A percentile compares a stretch with the other conserved stretches of the same genome.
Conservation (phyloP, 1,139 yeast species). For the Yamadazyma kanchanaburiensis region DNA sequence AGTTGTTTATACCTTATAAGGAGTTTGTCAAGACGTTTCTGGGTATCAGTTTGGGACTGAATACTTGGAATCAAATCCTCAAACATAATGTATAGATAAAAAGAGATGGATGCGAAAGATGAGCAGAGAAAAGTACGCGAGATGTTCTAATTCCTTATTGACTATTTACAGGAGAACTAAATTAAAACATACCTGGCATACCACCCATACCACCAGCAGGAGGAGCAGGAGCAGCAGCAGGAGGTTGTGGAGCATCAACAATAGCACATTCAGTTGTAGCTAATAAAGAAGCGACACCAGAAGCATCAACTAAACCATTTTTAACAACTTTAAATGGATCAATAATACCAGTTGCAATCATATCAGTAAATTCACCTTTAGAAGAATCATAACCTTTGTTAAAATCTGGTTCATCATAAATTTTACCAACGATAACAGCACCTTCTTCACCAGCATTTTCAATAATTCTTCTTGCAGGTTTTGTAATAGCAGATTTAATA, state of each 20-base stretch:
- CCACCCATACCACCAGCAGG: constrained; percentile 55
- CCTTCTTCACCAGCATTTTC: constrained; percentile 99
- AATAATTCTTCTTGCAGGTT: constrained; percentile 95
- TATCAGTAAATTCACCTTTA: constrained; percentile 91
- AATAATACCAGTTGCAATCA: constrained; percentile 96
- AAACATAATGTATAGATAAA: constrained; percentile 1
- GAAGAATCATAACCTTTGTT: constrained; percentile 93
- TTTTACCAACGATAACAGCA: constrained; percentile 94
- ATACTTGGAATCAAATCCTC: constrained; percentile 2
- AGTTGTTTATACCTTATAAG: constrained; percentile 4
- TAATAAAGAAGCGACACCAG: constrained; percentile 95
- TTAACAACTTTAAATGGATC: constrained; percentile 99
- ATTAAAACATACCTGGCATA: constrained; percentile 35
- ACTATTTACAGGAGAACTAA: constrained; percentile 10
- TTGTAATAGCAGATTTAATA: constrained; percentile 91
- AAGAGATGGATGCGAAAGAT: background rate
- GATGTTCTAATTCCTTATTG: too few relatives aligned
- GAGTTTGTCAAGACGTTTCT: constrained; percentile 1
- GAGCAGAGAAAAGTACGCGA: too few relatives aligned
- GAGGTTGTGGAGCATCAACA: constrained; percentile 94
- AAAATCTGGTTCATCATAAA: constrained; percentile 83
- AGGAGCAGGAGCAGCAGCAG: constrained; percentile 62
- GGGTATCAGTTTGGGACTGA: background rate
- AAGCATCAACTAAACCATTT: constrained; percentile 94
- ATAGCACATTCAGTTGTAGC: constrained; percentile 99